A percentile compares a stretch with the other conserved stretches of the same genome.
phyloP scores from a whole-genome alignment of 805 yeast species.

The Candida patagonica region DNA sequence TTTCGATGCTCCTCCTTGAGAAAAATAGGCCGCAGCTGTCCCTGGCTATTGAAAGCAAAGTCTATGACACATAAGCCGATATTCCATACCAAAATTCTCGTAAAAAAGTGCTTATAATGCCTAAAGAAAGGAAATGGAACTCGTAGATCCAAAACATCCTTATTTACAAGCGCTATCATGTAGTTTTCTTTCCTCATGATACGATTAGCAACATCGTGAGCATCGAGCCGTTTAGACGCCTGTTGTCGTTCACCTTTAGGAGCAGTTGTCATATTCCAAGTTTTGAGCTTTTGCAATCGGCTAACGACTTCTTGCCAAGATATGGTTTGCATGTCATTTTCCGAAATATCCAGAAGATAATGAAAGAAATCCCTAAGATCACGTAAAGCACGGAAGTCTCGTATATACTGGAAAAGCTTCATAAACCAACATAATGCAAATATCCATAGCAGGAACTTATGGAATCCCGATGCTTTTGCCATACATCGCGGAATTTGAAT shows the following conservation, averaged over 20 bases:
- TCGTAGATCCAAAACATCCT: conserved; percentile 59
- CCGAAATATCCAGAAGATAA: conserved; percentile 59
- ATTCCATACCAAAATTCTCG: conserved; percentile 93
- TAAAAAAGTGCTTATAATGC: conserved; percentile 37
- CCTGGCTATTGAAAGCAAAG: conserved; percentile 71
- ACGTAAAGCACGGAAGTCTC: conserved; percentile 55
- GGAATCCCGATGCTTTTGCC: conserved; percentile 35
- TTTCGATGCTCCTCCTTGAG: conserved; percentile 63
- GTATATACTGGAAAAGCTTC: conserved; percentile 35
- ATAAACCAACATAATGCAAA: conserved; percentile 39
- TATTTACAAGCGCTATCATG: conserved; percentile 80
- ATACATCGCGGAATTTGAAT: conserved; percentile 42
- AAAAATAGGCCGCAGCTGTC: conserved; percentile 66
- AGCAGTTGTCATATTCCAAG: conserved; percentile 67
- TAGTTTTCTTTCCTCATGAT: conserved; percentile 94
- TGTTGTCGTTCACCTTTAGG: conserved; percentile 17
- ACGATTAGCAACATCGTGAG: conserved; percentile 91
- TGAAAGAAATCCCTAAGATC: conserved; percentile 74
- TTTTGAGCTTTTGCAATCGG: conserved; percentile 62
- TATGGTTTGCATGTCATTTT: conserved; percentile 82
- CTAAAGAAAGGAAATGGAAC: conserved; percentile 27
- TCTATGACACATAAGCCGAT: conserved; percentile 80
- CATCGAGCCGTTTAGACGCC: conserved; percentile 52
- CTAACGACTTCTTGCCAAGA: conserved; percentile 85
- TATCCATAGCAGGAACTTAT: conserved; percentile 55